Percentiles rank a stretch among this genome's conserved stretches.
Conservation (phyloP, 176 grass and related monocot species). For the Avena atlantica region DNA sequence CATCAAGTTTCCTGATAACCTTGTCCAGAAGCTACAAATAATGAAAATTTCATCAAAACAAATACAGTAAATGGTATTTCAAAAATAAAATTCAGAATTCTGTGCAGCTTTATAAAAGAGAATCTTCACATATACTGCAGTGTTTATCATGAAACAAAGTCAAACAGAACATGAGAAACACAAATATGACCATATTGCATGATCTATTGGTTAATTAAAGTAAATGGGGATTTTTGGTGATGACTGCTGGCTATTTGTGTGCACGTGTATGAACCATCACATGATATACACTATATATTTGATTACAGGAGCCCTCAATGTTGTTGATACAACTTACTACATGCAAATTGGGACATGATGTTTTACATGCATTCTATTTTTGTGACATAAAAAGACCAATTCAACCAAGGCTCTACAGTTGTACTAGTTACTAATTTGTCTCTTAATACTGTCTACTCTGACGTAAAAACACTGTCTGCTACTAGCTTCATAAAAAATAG, state of each 20-base stretch:
- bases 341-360: neutral
- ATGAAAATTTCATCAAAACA: slow-evolving; percentile 45
- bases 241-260: slow-evolving; percentile 33
- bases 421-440: slow-evolving; percentile 13
- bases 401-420: neutral
- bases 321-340: slow-evolving; percentile 9
- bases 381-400: slow-evolving; percentile 8
- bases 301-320: slow-evolving; percentile 31
- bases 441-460: slow-evolving; percentile 20
- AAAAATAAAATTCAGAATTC: neutral
- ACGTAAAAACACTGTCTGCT: slow-evolving; percentile 5
- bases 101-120: slow-evolving; percentile 4
- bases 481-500: slow-evolving; percentile 27
- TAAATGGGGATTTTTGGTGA: slow-evolving; percentile 15
- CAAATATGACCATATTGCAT: neutral
- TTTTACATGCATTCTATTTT: neutral
- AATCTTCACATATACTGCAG: slow-evolving; percentile 20
- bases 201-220: slow-evolving; percentile 13
- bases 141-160: slow-evolving; percentile 7
- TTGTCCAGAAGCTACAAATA: slow-evolving; percentile 81
- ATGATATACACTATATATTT: slow-evolving; percentile 33
- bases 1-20: slow-evolving; percentile 84
- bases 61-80: slow-evolving; percentile 21
- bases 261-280: slow-evolving; percentile 1
- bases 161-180: slow-evolving; percentile 4